Evolutionary conservation across 106 monocot species (phyloP).

Genomic region (Phalaenopsis equestris): DNA sequence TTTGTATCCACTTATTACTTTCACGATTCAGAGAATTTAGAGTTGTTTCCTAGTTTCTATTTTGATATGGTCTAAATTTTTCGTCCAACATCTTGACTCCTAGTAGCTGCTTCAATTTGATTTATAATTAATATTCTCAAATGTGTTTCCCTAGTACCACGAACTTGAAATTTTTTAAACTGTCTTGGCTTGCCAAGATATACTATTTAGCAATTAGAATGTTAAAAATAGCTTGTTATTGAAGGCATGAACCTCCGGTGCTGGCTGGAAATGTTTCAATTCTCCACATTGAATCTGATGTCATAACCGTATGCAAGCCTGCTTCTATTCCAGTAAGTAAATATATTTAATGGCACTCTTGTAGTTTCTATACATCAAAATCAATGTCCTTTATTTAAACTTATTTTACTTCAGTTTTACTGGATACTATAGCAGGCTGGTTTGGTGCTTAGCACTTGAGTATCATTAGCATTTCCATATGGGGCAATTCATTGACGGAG

Average conservation of each 20-base stretch:
- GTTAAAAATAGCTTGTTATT: slow-evolving; percentile 7
- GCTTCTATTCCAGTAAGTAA: slow-evolving; percentile 89
- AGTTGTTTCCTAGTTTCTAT: not conserved
- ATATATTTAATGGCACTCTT: not conserved
- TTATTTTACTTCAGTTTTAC: not conserved
- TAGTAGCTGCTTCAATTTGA: not conserved
- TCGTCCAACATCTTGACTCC: not conserved
- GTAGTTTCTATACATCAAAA: not conserved
- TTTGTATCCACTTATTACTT: not conserved
- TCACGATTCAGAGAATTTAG: not conserved
- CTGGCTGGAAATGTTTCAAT: slow-evolving; percentile 47
- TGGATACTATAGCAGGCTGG: not conserved
- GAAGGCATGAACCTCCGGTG: slow-evolving; percentile 95
- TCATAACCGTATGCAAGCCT: slow-evolving; percentile 86
- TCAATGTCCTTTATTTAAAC: not conserved
- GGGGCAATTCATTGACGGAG: not conserved
- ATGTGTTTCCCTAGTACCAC: not conserved
- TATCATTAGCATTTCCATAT: not conserved
- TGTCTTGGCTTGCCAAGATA: not conserved
- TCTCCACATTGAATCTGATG: slow-evolving; percentile 63
- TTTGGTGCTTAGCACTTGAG: not conserved
- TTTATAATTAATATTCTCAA: not conserved
- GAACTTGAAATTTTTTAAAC: not conserved
- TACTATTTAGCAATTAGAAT: slow-evolving; percentile 1
- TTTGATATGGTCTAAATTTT: not conserved